These are phyloP conservation scores for Microascus cirrosus DNA, from an alignment of 2,329 filamentous ascomycete genomes.

Conservation along the genomic window DNA sequence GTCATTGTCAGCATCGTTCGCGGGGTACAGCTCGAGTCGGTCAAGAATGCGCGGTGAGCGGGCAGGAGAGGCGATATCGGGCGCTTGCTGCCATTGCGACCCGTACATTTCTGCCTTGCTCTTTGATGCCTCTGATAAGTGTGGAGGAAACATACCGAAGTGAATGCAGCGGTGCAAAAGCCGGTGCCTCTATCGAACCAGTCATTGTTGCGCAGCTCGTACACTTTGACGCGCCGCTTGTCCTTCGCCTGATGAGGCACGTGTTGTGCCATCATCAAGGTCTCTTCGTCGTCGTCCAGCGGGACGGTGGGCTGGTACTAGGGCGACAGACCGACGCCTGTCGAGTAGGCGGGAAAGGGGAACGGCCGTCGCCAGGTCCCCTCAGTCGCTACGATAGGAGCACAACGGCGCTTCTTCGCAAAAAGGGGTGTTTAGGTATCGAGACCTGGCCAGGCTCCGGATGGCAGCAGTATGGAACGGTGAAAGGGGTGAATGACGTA, in stretches of 20 bases:
- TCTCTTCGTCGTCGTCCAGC: constrained; percentile 43
- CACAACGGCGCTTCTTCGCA: constrained; percentile 45
- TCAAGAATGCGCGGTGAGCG: background rate
- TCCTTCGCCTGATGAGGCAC: constrained; percentile 59
- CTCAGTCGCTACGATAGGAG: constrained; percentile 15
- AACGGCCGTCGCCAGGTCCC: background rate
- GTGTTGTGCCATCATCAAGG: constrained; percentile 60
- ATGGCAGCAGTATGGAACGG: constrained; percentile 14
- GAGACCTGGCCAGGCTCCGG: constrained; percentile 17
- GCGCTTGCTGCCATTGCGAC: background rate
- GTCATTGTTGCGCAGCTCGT: constrained; percentile 96
- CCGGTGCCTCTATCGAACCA: constrained; percentile 98
- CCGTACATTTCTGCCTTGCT: background rate
- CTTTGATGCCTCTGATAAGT: background rate
- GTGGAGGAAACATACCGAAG: constrained; percentile 48
- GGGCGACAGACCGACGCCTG: background rate
- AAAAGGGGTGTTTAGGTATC: constrained; percentile 12
- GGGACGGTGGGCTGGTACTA: background rate
- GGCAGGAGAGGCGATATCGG: background rate
- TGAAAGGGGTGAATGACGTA: constrained; percentile 5
- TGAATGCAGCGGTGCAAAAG: constrained; percentile 73
- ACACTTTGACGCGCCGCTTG: constrained; percentile 87
- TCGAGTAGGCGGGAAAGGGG: background rate
- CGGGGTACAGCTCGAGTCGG: background rate
- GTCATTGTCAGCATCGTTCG: constrained; percentile 5